Base-by-base conservation (phyloP, 2,329 filamentous ascomycete species). In the Rosellinia necatrix region DNA sequence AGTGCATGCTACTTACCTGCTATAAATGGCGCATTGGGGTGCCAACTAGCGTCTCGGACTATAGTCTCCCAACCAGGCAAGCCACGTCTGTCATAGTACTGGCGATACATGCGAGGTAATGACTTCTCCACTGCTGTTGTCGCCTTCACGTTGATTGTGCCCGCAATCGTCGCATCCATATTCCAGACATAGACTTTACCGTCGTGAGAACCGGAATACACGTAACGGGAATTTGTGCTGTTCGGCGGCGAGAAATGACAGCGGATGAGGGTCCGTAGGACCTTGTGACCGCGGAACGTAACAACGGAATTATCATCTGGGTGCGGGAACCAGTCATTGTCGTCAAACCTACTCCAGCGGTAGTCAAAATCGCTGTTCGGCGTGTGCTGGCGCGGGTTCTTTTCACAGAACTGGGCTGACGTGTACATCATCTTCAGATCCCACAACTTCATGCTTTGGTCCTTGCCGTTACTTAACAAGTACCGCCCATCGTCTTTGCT, bases 401-500 rank as follows among this genome's bases (percentile, higher is more conserved):
- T 75, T 27, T 78, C 73, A 41, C 80, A 77, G 56, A 85, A 89
- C 49, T 80, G 77, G 29, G 86, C 81, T 1, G 88, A 88, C 4
- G 86, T 86, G 79, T 94, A 90, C 81, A 92, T 93, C 80, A 90
- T 96, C 48, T 93, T 82, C 53, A 97, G 72, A 71, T 99, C 94
- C 94, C 94, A 99, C 0, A 99, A 81, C 74, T 97, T 97, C 85
- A 96, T 96, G 37, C 88, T 93, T 72, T 97, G 94, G 69, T 99
- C 94, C 70, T 97, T 99, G 59, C 86, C 91, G 67, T 99, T 99
- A 63, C 88, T 92, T 22, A 99, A 83, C 7, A 97, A 89, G 71
- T 97, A 97, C 53, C 86, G 78, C 3, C 86, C 86, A 68, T 89
- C 86, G 48, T 84, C 84, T 67, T 89, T 89, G 72, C 82, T 86